Percentiles rank a stretch among this genome's conserved stretches.
Conservation (phyloP, 352 stramenopile genomes). For the Globisporangium canariense region DNA sequence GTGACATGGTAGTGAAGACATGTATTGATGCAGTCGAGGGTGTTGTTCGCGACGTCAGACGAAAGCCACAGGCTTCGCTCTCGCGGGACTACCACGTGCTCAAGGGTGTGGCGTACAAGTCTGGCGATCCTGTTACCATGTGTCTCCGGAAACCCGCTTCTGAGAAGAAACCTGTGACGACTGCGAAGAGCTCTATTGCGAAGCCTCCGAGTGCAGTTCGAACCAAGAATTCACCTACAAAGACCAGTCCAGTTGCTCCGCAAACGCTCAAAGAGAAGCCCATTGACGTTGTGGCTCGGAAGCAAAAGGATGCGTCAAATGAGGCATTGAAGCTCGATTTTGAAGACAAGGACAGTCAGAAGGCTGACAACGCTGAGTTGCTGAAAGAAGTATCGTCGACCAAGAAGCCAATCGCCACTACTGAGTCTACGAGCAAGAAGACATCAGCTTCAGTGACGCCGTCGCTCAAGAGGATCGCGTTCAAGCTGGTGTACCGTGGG, state of each 20-base stretch:
- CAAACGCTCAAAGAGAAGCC: conserved; percentile 6
- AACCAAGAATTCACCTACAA: not conserved
- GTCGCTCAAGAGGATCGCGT: conserved; percentile 43
- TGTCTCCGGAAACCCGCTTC: conserved; percentile 38
- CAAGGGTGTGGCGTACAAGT: conserved; percentile 88
- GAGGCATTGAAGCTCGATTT: conserved; percentile 6
- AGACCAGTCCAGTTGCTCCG: not conserved
- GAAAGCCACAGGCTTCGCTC: conserved; percentile 21
- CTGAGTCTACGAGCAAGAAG: not conserved
- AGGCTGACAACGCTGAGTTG: conserved; percentile 5
- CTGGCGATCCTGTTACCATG: conserved; percentile 69
- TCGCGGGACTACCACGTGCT: conserved; percentile 71
- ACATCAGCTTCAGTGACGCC: not conserved
- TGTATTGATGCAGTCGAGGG: conserved; percentile 82
- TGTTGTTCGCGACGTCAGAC: conserved; percentile 40
- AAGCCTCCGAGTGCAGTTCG: not conserved
- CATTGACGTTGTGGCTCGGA: conserved; percentile 14
- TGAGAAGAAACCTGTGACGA: conserved; percentile 9
- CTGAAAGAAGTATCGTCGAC: conserved; percentile 20
- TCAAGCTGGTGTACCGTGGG: conserved; percentile 61
- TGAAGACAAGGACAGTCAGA: not conserved
- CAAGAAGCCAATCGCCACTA: not conserved
- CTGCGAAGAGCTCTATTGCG: not conserved
- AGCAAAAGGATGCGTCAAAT: not conserved
- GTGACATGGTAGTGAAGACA: conserved; percentile 85